Evolutionary conservation across 148 eudicot genomes (phyloP), one percentile per base, ranked within the genome.

Genomic region (Cornus suecica): DNA sequence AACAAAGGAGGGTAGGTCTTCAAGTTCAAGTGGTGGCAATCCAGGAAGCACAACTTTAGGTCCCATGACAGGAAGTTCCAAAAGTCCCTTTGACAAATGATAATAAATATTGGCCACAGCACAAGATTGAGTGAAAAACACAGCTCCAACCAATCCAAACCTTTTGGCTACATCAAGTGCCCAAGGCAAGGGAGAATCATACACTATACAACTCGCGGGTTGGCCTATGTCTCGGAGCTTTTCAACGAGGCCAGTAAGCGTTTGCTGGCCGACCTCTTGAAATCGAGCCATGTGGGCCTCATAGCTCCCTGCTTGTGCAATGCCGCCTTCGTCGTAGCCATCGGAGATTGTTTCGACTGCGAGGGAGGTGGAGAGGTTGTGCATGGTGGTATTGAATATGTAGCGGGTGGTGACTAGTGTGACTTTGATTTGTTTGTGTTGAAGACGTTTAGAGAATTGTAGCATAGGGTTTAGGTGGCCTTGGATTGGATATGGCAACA

Each of bases 381-480:
- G 64, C 71, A 78, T 77, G 78, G 80, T 82, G 56, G 16, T 48
- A 3, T 87, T 82, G 76, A 74, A 75, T 58, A 75, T 66, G 84
- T 60, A 72, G 32, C 30, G 26, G 0, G 89, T 89, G 65, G 81
- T 48, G 70, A 73, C 76, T 20, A 89, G 68, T 11, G 90, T 84
- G 70, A 83, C 71, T 76, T 76, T 80, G 64, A 86, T 37, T 14
- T 86, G 87, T 81, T 89, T 89, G 66, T 76, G 81, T 68, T 74
- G 78, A 28, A 89, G 70, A 13, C 89, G 87, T 71, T 86, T 89
- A 75, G 82, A 75, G 71, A 89, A 80, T 73, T 89, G 90, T 62
- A 83, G 83, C 85, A 85, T 82, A 37, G 93, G 93, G 78, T 87
- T 89, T 84, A 48, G 11, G 54, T 48, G 54, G 54, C 54, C 54